These are phyloP conservation scores for Cercospora nicotianae DNA, from an alignment of 2,329 filamentous ascomycete species.

Conservation along the genomic window DNA sequence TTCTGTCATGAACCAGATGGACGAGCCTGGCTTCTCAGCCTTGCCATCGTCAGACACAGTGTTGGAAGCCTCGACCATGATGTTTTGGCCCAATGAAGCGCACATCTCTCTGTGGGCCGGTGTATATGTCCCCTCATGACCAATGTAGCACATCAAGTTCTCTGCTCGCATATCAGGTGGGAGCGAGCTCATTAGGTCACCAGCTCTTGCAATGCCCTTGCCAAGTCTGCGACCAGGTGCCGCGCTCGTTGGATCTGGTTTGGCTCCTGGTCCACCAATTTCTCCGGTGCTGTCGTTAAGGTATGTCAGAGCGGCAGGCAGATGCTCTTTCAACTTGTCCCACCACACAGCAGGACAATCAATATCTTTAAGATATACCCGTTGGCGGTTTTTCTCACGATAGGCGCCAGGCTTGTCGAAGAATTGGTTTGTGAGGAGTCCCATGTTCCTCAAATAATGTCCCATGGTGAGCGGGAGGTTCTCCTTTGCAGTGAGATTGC, in stretches of 20 bases:
- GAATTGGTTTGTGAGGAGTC: slow-evolving; percentile 79
- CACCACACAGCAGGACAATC: slow-evolving; percentile 90
- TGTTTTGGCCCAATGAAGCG: slow-evolving; percentile 90
- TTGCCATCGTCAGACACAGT: slow-evolving; percentile 67
- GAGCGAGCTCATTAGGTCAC: slow-evolving; percentile 92
- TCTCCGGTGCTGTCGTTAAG: slow-evolving; percentile 75
- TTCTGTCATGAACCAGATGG: slow-evolving; percentile 99
- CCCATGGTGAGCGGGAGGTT: slow-evolving; percentile 82
- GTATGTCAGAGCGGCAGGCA: slow-evolving; percentile 84
- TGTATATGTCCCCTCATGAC: slow-evolving; percentile 95
- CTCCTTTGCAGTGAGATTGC: slow-evolving; percentile 71
- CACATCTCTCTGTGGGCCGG: slow-evolving; percentile 98
- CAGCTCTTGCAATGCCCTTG: slow-evolving; percentile 67
- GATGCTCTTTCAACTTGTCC: slow-evolving; percentile 71
- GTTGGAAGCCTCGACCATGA: slow-evolving; percentile 90
- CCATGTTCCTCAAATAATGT: slow-evolving; percentile 88
- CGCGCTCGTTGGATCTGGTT: slow-evolving; percentile 47
- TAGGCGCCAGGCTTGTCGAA: slow-evolving; percentile 67
- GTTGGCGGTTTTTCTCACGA: slow-evolving; percentile 74
- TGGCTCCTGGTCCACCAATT: slow-evolving; percentile 56
- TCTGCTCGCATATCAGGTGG: slow-evolving; percentile 85
- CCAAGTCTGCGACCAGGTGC: slow-evolving; percentile 50
- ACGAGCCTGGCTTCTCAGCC: slow-evolving; percentile 73
- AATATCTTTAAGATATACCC: slow-evolving; percentile 95
- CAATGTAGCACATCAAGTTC: slow-evolving; percentile 98